A percentile compares a stretch with the other conserved stretches of the same genome.
phyloP scores from a whole-genome alignment of 768 basidiomycete species.

The Stropharia rugosoannulata region DNA sequence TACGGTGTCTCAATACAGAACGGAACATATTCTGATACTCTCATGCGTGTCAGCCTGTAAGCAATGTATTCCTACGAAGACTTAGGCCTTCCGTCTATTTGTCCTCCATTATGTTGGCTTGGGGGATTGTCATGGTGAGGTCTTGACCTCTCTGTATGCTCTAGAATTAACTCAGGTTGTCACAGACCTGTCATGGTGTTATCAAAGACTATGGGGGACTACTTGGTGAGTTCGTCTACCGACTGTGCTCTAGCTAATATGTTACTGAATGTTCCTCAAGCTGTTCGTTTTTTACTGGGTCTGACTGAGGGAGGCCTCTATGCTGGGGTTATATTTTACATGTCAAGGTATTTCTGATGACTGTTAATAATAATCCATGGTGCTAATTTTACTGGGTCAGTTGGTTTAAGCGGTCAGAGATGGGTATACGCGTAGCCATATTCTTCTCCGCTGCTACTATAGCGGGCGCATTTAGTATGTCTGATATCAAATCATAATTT shows the following conservation, averaged over 20 bases:
- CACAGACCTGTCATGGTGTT: conserved; percentile 67
- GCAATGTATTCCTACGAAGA: conserved; percentile 65
- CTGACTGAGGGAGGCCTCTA: conserved; percentile 58
- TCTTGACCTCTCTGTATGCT: not conserved
- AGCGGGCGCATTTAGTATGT: conserved; percentile 71
- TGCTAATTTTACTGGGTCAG: conserved; percentile 25
- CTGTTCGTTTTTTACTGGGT: conserved; percentile 63
- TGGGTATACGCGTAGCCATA: conserved; percentile 70
- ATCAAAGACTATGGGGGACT: conserved; percentile 58
- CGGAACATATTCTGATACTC: not conserved
- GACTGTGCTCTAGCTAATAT: not conserved
- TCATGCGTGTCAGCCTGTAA: not conserved
- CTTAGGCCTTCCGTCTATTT: conserved; percentile 77
- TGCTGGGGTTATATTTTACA: conserved; percentile 60
- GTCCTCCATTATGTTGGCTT: conserved; percentile 65
- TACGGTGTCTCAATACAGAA: conserved; percentile 42
- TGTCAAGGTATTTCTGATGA: conserved; percentile 48
- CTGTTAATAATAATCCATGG: conserved; percentile 49
- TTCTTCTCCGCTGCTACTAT: conserved; percentile 84
- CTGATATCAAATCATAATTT: not conserved
- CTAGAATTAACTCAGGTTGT: not conserved
- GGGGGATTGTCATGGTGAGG: conserved; percentile 73
- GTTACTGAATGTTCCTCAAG: conserved; percentile 26
- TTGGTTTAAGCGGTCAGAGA: conserved; percentile 80
- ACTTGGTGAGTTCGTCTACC: conserved; percentile 40